Evolutionary conservation across 805 yeast species (phyloP), one percentile per base, ranked within the genome.

Genomic region (Cyberlindnera lachancei): DNA sequence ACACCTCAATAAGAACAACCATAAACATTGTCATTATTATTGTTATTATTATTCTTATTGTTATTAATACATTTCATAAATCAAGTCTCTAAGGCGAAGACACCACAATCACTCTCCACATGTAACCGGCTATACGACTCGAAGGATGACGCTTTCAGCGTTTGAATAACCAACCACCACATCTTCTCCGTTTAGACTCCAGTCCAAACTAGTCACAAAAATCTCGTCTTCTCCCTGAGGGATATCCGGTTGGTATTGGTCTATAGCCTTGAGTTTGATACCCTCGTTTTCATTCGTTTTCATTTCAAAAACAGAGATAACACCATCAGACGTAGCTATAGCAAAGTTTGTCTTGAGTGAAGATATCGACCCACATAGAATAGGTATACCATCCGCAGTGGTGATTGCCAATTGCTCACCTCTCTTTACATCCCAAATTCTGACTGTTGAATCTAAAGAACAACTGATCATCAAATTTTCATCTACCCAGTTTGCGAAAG

Each of bases 361-460:
- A 0, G 86, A 73, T 7, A 81, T 38, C 1, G 62, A 53, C 2
- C 77, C 75, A 14, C 61, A 58, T 34, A 77, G 63, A 1, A 84
- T 67, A 4, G 87, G 73, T 4, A 64, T 49, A 17, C 79, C 78
- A 35, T 66, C 73, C 3, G 63, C 52, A 38, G 51, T 48, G 10
- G 60, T 50, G 23, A 61, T 46, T 36, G 56, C 53, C 17, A 70
- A 23, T 6, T 57, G 45, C 15, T 56, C 59, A 13, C 70, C 73
- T n/a, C 50, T 50, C 19, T 52, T 53, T 3, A 71, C 63, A 41
- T 79, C 72, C 94, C 94, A 84, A 0, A 83, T 42, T 37, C 79
- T 67, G 2, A 79, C 58, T 0, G 79, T 61, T 0, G 92, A 85
- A 44, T 87, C 94, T 54, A 83, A 58, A 1, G 92, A 76, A 3